Percentiles rank a stretch among this genome's conserved stretches.
Conservation (phyloP, 306 rosid genomes). For the Carpinus fangiana region DNA sequence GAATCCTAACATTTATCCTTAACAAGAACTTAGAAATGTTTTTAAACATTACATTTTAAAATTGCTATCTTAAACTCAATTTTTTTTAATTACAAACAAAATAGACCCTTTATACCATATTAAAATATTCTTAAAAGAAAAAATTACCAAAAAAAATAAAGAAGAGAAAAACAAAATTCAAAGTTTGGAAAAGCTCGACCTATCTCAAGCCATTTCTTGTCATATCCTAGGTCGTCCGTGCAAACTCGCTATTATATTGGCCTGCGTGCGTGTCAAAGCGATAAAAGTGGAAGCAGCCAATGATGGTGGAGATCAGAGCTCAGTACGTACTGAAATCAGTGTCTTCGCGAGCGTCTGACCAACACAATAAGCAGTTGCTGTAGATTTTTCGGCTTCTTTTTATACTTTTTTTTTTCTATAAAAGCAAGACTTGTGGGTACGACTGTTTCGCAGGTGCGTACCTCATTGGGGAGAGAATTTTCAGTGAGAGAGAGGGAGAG, state of each 20-base stretch:
- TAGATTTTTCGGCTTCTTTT: neutral
- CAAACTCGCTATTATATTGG: too few species aligned
- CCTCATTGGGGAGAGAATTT: neutral
- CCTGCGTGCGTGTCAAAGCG: neutral
- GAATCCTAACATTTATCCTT: too few species aligned
- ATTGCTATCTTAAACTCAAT: too few species aligned
- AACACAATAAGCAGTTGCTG: too few species aligned
- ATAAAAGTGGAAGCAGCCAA: neutral
- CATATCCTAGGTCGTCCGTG: neutral
- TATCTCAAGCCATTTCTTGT: neutral
- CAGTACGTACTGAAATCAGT: neutral
- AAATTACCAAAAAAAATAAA: too few species aligned
- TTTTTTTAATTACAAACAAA: too few species aligned
- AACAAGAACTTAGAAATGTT: too few species aligned
- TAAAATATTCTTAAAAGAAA: too few species aligned
- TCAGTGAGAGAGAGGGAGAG: neutral
- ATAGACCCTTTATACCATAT: too few species aligned
- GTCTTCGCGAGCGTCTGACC: too few species aligned
- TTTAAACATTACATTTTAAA: too few species aligned
- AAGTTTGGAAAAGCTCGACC: neutral
- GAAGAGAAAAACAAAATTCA: neutral
- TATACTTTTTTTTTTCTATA: neutral
- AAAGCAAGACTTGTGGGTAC: neutral
- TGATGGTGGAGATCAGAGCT: neutral
- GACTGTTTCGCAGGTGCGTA: neutral